These are phyloP conservation scores for Kodamaea laetipori DNA, from an alignment of 805 yeast genomes.

Conservation along the genomic window DNA sequence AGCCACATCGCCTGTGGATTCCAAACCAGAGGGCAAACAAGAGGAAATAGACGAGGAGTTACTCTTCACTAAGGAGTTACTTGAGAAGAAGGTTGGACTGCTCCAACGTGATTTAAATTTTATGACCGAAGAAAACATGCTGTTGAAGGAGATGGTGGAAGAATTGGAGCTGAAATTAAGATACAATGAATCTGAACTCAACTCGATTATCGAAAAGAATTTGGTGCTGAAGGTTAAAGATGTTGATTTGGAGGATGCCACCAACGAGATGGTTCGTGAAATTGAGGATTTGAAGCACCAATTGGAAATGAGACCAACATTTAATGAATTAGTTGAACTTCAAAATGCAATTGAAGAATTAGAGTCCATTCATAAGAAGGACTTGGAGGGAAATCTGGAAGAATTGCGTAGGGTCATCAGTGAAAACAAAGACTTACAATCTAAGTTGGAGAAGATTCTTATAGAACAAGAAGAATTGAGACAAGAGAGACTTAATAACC, in stretches of 20 bases:
- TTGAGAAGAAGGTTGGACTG: slow-evolving; percentile 13
- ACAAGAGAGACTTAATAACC: slow-evolving; percentile 6
- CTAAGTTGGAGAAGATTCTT: slow-evolving; percentile 15
- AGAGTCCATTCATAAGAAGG: slow-evolving; percentile 40
- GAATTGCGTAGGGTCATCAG: slow-evolving; percentile 24
- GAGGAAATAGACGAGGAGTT: slow-evolving; percentile 6
- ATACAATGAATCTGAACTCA: slow-evolving; percentile 15
- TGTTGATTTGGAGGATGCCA: slow-evolving; percentile 13
- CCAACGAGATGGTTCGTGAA: slow-evolving; percentile 17
- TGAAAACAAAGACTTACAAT: slow-evolving; percentile 26
- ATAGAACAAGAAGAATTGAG: slow-evolving; percentile 9
- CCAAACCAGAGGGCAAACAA: background rate
- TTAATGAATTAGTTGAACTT: slow-evolving; percentile 44
- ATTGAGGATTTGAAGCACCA: slow-evolving; percentile 34
- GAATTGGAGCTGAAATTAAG: slow-evolving; percentile 15
- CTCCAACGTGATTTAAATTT: slow-evolving; percentile 14
- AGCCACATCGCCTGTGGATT: slow-evolving; percentile 1
- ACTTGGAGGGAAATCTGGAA: slow-evolving; percentile 29
- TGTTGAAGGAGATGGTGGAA: slow-evolving; percentile 14
- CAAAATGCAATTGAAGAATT: slow-evolving; percentile 46
- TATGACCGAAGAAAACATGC: slow-evolving; percentile 11
- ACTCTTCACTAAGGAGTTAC: slow-evolving; percentile 13
- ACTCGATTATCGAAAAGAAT: slow-evolving; percentile 15
- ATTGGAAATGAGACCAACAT: slow-evolving; percentile 42
- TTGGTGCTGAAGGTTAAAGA: slow-evolving; percentile 14